phyloP scores from a whole-genome alignment of 139 green algal species.

The Penium margaritaceum region DNA sequence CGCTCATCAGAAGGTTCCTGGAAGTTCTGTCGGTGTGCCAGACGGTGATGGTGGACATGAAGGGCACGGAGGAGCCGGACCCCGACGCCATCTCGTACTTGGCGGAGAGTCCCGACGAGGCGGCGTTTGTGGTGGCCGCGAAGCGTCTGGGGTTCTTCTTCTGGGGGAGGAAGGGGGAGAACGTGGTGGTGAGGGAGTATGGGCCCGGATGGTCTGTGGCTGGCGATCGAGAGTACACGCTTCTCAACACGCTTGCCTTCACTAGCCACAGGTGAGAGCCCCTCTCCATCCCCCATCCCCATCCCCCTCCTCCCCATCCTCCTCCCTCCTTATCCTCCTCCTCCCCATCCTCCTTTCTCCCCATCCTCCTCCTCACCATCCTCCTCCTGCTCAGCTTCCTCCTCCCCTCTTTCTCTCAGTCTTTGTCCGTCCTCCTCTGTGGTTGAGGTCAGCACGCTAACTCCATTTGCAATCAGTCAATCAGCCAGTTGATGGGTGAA shows the following conservation, averaged over 20 bases:
- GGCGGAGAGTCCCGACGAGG: slow-evolving; percentile 85
- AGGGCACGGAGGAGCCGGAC: slow-evolving; percentile 38
- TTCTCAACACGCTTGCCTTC: slow-evolving; percentile 86
- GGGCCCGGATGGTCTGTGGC: neutral
- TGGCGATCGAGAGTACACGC: slow-evolving; percentile 55
- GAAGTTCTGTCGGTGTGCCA: slow-evolving; percentile 34
- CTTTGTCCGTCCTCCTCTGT: too few relatives aligned
- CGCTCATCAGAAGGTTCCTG: slow-evolving; percentile 18
- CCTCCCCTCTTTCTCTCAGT: too few relatives aligned
- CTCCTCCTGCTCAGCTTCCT: too few relatives aligned
- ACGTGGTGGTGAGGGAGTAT: slow-evolving; percentile 26
- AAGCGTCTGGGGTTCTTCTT: slow-evolving; percentile 65
- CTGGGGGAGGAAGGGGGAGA: slow-evolving; percentile 9
- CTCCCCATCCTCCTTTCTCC: too few relatives aligned
- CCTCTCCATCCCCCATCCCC: too few relatives aligned
- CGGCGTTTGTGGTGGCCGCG: slow-evolving; percentile 82
- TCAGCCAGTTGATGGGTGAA: too few relatives aligned
- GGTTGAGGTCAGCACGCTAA: too few relatives aligned
- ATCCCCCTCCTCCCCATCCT: too few relatives aligned
- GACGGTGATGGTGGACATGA: slow-evolving; percentile 17
- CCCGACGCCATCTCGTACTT: slow-evolving; percentile 1
- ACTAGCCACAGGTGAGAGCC: neutral
- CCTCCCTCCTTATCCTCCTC: too few relatives aligned
- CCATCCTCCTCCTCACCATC: too few relatives aligned
- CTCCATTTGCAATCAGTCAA: too few relatives aligned